phyloP scores from a whole-genome alignment of 345 rosid genomes.

The Reutealis trisperma region DNA sequence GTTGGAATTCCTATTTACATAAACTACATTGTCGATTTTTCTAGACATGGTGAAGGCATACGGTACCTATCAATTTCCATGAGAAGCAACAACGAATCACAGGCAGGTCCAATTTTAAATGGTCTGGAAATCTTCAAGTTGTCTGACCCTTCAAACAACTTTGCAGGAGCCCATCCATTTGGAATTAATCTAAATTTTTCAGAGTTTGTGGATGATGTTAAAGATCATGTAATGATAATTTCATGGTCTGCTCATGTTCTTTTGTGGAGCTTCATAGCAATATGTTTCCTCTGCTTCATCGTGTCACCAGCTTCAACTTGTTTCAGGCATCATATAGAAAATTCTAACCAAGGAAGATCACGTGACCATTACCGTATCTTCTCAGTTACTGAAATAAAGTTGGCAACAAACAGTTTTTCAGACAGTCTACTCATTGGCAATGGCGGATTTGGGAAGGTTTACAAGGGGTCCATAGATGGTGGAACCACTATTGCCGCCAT shows the following conservation, averaged over 20 bases:
- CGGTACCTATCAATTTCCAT: neutral
- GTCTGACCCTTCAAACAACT: neutral
- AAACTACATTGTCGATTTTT: constrained; percentile 22
- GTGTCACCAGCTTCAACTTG: neutral
- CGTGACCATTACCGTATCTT: neutral
- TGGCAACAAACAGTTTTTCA: neutral
- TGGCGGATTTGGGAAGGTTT: neutral
- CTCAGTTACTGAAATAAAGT: neutral
- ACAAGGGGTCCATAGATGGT: neutral
- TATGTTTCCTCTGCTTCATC: neutral
- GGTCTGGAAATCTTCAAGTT: constrained; percentile 11
- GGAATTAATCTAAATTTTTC: neutral
- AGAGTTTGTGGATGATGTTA: neutral
- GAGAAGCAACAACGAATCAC: neutral
- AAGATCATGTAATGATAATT: neutral
- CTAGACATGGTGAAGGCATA: neutral
- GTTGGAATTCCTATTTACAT: constrained; percentile 18
- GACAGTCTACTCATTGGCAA: neutral
- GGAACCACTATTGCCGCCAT: neutral
- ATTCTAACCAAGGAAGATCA: neutral
- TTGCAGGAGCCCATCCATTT: constrained; percentile 6
- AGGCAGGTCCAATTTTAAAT: constrained; percentile 3
- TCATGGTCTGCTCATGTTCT: neutral
- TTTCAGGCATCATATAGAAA: too few species aligned
- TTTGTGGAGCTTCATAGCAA: neutral